Evolutionary conservation across 768 basidiomycete genomes (phyloP), one percentile per base, ranked within the genome.

Genomic region (Boletus rubroflammeus): DNA sequence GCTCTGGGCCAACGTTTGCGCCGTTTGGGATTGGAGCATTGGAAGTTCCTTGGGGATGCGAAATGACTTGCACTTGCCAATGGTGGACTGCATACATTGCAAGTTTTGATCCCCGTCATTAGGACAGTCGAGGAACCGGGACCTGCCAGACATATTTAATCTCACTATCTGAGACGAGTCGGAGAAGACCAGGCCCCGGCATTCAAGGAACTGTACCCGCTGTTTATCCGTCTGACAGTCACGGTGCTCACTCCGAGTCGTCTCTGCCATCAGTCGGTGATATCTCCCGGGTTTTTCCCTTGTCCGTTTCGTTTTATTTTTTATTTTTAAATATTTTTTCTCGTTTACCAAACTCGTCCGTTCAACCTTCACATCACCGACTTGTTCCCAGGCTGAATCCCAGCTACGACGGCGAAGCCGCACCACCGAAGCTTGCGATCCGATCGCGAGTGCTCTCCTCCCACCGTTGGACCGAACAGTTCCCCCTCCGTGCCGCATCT

Each of bases 21-120:
- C 49, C 47, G 25, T 35, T 53, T 52, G 53, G 7, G 42, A 34
- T 25, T 19, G n/a, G 36, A 10, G 19, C 21, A 41, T 41, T 41
- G 50, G 61, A 63, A 59, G 51, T 36, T 8, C 1, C 21, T 17
- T 39, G 36, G 50, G 59, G 64, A 67, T 49, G 59, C 65, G 62
- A 65, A 67, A 64, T 67, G 64, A 54, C 17, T 10, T 41, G 55
- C 1, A 47, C 6, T 36, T 60, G 39, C 57, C 56, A 58, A 44
- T 58, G 32, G 39, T 25, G 8, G 7, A 32, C 3, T n/a, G n/a
- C n/a, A n/a, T n/a, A n/a, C n/a, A 36, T 47, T 40, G 38, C 47
- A 28, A 48, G 25, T 46, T 55, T 46, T 64, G 63, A 67, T 65
- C 64, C 62, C 64, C 64, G 64, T 64, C 58, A n/a, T 23, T 17